Conservation (phyloP, 2,329 filamentous ascomycete species). For the Fusarium pseudograminearum region DNA sequence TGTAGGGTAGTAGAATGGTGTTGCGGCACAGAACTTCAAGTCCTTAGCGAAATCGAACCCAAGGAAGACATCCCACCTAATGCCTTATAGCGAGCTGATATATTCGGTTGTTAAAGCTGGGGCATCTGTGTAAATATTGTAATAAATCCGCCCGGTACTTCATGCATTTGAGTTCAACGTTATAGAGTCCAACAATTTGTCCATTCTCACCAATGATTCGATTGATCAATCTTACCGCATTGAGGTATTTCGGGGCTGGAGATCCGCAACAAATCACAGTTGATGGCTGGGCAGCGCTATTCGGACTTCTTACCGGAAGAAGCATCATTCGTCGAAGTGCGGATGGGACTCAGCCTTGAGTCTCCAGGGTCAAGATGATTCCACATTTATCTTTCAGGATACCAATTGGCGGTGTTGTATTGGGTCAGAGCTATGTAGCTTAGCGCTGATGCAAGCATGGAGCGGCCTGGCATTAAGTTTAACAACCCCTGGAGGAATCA, state of each 20-base stretch:
- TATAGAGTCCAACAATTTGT: background rate
- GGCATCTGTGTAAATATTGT: background rate
- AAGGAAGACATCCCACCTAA: background rate
- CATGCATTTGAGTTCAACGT: background rate
- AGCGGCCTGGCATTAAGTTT: background rate
- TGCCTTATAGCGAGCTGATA: background rate
- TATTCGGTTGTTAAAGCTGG: background rate
- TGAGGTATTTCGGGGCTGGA: background rate
- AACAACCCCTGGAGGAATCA: background rate
- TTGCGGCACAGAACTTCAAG: too few species aligned
- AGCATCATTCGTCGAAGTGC: background rate
- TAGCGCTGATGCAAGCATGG: conserved; percentile 11
- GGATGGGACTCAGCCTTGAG: conserved; percentile 4
- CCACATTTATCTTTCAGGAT: background rate
- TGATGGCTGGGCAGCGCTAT: too few species aligned
- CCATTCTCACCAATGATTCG: background rate
- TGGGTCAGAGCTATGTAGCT: background rate
- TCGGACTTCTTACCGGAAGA: background rate
- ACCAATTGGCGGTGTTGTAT: background rate
- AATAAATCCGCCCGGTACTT: background rate
- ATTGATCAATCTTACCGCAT: background rate
- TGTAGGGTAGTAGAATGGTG: background rate
- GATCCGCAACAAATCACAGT: conserved; percentile 4
- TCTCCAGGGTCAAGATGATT: conserved; percentile 5
- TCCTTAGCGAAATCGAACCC: background rate